Base-by-base conservation (phyloP, 345 rosid species). In the Pistacia vera region DNA sequence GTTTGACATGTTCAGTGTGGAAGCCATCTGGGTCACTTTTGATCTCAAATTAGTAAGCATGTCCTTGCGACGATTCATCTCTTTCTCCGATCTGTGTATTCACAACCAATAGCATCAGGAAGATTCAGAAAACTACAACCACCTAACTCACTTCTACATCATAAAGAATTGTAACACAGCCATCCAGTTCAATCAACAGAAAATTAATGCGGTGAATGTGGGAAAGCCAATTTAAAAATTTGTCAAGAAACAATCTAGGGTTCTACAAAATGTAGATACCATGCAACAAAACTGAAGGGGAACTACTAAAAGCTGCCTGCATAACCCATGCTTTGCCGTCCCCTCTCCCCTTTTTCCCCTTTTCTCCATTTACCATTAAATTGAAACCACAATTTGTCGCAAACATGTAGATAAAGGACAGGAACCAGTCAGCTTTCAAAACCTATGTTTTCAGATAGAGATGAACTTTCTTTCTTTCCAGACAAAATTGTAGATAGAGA, bases 61-160 rank as follows among this genome's bases (percentile, higher is more conserved):
- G 81, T 96, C 99, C 85, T 83, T 94, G 65, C 99, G 97, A 51
- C 94, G 92, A 77, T 96, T 96, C 90, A 93, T 89, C 89, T 96
- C 99, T 82, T 90, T 96, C 81, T 91, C 98, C 5, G 98, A 88
- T 72, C 98, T 96, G 92, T 54, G 14, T 16, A 83, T 0, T 22
- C 46, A 77, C 8, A 74, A 44, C 49, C 2, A 11, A 28, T 48
- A 48, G 33, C 33, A 67, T 67, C 28, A 66, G 52, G 74, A 68
- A 46, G 14, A 4, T 48, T 48, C 55, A 14, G 28, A 72, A 38
- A 71, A 20, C 63, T n/a, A 28, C 54, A 56, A 44, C 30, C 52
- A 44, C 30, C 54, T 55, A 57, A 20, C 41, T 12, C 65, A 38
- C 25, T 41, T 38, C 9, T 20, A 30, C 60, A 55, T 20, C 46